Base-by-base conservation (phyloP, 164 flowering plant genomes). In the Malania oleifera region DNA sequence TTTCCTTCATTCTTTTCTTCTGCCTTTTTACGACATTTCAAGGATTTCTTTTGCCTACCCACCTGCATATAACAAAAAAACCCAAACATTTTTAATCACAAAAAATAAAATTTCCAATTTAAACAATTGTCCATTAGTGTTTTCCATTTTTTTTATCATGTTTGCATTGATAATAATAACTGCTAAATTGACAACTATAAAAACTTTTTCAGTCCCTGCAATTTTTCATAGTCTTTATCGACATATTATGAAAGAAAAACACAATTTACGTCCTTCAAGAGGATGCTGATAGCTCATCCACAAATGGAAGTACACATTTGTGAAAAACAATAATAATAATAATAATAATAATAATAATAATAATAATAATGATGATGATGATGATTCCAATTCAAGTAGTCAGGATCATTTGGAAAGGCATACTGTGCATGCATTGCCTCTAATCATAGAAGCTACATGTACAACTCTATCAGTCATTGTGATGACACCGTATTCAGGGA, bases 11-110 rank as follows among this genome's bases (percentile, higher is more conserved):
- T 59, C 25, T 62, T 67, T 29, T 58, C 74, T 55, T 57, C 73
- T 1, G 28, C 17, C 35, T 41, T 74, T 52, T 55, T 70, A 48
- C 52, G 63, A 54, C 28, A 43, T 57, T 74, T 78, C 60, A 48
- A 22, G 20, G 52, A 41, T 39, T 62, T 73, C 44, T 70, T 80
- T 48, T 64, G 73, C 63, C 54, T 70, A 55, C 39, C 58, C 19
- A 53, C 75, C 90, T 82, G 75, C 25, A 58, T 27, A 62, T 35
- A 55, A 22, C 28, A 24, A 55, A 7, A 59, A 56, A 65, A 59
- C 43, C 59, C 39, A 44, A 61, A 48, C 31, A 66, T 28, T 17
- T 37, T 48, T 59, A 14, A 22, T 8, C 1, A 24, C 15, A 18
- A 27, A 45, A 17, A 26, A 15, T 39, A 12, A 12, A 31, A 9